Conservation (phyloP, 345 rosid genomes). For the Arabidopsis suecica region DNA sequence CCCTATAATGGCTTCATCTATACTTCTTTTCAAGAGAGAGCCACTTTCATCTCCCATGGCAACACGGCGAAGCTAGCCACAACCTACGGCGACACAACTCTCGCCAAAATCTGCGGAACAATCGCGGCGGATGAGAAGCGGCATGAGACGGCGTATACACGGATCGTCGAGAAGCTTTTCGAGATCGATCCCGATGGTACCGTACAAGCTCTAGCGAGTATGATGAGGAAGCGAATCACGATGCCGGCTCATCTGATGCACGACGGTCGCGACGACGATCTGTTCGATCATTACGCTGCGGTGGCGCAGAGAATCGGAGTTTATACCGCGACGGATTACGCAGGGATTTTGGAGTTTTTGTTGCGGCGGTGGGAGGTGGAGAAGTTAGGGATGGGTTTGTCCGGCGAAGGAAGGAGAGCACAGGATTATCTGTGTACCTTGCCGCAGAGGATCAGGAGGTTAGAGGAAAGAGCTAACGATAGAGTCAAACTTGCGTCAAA, state of each 20-base stretch:
- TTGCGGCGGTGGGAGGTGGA: constrained; percentile 57
- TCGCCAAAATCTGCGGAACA: constrained; percentile 56
- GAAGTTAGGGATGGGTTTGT: constrained; percentile 44
- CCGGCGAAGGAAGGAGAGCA: constrained; percentile 53
- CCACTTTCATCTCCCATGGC: constrained; percentile 61
- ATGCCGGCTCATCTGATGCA: constrained; percentile 65
- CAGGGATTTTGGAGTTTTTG: constrained; percentile 55
- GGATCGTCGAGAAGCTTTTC: constrained; percentile 54
- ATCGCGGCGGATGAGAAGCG: constrained; percentile 62
- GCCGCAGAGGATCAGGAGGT: constrained; percentile 44
- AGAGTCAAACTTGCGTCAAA: constrained; percentile 25
- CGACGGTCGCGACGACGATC: constrained; percentile 50
- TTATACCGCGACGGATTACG: constrained; percentile 59
- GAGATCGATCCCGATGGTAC: constrained; percentile 58
- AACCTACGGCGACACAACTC: constrained; percentile 47
- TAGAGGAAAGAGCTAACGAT: constrained; percentile 39
- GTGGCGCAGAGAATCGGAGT: constrained; percentile 58
- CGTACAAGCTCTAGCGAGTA: constrained; percentile 51
- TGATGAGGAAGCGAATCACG: constrained; percentile 58
- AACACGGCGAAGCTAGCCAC: constrained; percentile 52
- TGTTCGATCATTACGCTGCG: constrained; percentile 53
- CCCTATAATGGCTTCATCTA: constrained; percentile 60
- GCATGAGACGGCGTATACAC: constrained; percentile 56
- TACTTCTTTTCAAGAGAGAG: constrained; percentile 64
- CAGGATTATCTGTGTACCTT: constrained; percentile 51